Evolutionary conservation across 345 rosid species (phyloP).

Genomic region (Trapa incisa): DNA sequence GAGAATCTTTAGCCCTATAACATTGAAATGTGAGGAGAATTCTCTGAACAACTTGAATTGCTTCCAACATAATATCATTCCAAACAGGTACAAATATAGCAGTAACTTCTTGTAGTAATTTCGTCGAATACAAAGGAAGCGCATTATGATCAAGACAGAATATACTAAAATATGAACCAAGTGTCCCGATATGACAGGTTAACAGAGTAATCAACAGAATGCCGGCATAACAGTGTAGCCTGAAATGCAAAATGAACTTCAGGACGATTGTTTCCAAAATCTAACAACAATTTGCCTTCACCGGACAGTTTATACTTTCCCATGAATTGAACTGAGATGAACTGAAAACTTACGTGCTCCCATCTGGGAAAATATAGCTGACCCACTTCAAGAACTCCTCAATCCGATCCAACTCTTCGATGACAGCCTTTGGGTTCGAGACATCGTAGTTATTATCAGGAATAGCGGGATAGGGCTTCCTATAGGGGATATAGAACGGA

Average conservation of each 20-base stretch:
- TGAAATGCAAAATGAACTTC: not conserved
- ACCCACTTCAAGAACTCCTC: slow-evolving; percentile 86
- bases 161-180: not conserved
- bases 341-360: slow-evolving; percentile 55
- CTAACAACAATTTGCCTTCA: not conserved
- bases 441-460: slow-evolving; percentile 60
- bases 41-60: not conserved
- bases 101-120: not conserved
- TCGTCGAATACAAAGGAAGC: not conserved
- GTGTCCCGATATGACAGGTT: not conserved
- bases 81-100: not conserved
- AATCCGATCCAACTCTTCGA: slow-evolving; percentile 86
- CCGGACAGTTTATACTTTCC: not conserved
- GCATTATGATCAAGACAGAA: not conserved
- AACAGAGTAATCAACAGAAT: not conserved
- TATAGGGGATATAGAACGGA: slow-evolving; percentile 70
- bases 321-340: not conserved
- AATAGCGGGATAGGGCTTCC: slow-evolving; percentile 68
- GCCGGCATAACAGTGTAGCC: not conserved
- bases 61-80: not conserved
- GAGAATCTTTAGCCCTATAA: not conserved
- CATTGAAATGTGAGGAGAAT: not conserved
- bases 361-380: slow-evolving; percentile 87
- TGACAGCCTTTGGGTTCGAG: slow-evolving; percentile 44
- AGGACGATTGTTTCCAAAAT: not conserved